These are phyloP conservation scores for Gynostemma pentaphyllum DNA, from an alignment of 306 rosid genomes.

Conservation along the genomic window DNA sequence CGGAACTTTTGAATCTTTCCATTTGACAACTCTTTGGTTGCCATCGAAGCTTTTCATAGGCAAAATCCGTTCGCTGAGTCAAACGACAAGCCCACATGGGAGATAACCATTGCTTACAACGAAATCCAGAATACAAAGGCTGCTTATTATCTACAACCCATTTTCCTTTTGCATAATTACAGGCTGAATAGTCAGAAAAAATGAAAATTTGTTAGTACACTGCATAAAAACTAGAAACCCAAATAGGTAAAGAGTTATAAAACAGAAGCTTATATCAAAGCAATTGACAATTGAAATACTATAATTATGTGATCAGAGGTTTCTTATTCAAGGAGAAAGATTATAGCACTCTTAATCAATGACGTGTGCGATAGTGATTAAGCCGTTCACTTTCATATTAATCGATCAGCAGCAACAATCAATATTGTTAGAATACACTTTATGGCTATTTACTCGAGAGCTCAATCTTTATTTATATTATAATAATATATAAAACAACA, in stretches of 20 bases:
- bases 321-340: neutral
- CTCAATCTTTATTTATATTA: no score
- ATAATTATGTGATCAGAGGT: neutral
- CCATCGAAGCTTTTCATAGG: constrained; percentile 82
- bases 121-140: constrained; percentile 62
- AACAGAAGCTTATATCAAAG: neutral
- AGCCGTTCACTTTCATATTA: neutral
- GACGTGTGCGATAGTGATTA: neutral
- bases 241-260: no score
- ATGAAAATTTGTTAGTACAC: neutral
- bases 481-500: no score
- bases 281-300: neutral
- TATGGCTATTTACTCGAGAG: no score
- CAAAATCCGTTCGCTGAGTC: constrained; percentile 81
- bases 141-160: constrained; percentile 69
- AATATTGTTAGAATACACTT: no score
- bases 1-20: constrained; percentile 67
- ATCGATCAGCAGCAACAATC: neutral
- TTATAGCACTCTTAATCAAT: neutral
- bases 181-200: constrained; percentile 35
- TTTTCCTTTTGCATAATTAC: constrained; percentile 79
- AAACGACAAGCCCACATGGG: constrained; percentile 81
- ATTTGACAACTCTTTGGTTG: constrained; percentile 73
- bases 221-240: neutral
- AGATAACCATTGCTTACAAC: constrained; percentile 86